phyloP scores from a whole-genome alignment of 2,329 filamentous ascomycete genomes.

The Reticulascus tulasneorum region DNA sequence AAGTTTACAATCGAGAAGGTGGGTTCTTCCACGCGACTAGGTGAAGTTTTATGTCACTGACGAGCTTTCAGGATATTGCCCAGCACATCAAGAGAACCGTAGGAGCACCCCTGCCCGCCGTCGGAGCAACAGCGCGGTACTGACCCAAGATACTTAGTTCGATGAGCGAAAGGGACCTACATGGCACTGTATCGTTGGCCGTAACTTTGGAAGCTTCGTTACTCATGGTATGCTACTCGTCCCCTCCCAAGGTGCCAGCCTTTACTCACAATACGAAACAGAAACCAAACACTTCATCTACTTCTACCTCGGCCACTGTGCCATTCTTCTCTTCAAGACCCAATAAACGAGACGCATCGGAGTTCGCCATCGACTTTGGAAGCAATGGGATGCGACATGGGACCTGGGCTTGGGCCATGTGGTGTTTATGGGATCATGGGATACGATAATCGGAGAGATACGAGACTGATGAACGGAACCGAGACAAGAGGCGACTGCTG shows the following conservation, averaged over 20 bases:
- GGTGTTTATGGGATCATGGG: too few species aligned
- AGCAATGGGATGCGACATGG: too few species aligned
- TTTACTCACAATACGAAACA: too few species aligned
- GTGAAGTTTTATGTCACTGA: not conserved
- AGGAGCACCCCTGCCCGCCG: slow-evolving; percentile 22
- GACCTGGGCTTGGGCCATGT: too few species aligned
- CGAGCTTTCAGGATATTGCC: slow-evolving; percentile 70
- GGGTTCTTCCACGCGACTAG: slow-evolving; percentile 8
- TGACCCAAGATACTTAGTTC: slow-evolving; percentile 57
- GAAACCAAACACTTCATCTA: slow-evolving; percentile 99
- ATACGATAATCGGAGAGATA: too few species aligned
- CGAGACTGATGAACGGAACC: too few species aligned
- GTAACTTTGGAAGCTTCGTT: slow-evolving; percentile 98
- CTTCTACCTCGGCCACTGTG: slow-evolving; percentile 98
- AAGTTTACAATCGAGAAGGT: slow-evolving; percentile 63
- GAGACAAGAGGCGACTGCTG: too few species aligned
- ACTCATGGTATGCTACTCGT: too few species aligned
- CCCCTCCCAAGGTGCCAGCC: too few species aligned
- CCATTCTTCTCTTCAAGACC: slow-evolving; percentile 98
- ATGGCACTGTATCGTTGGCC: slow-evolving; percentile 98
- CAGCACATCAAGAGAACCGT: slow-evolving; percentile 95
- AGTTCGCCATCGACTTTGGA: too few species aligned
- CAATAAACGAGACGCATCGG: slow-evolving; percentile 61
- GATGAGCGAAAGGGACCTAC: slow-evolving; percentile 95
- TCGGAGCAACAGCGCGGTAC: not conserved